Percentiles rank a stretch among this genome's conserved stretches.
Conservation (phyloP, 1,284 basidiomycete genomes). For the Tetrapyrgos nigripes region DNA sequence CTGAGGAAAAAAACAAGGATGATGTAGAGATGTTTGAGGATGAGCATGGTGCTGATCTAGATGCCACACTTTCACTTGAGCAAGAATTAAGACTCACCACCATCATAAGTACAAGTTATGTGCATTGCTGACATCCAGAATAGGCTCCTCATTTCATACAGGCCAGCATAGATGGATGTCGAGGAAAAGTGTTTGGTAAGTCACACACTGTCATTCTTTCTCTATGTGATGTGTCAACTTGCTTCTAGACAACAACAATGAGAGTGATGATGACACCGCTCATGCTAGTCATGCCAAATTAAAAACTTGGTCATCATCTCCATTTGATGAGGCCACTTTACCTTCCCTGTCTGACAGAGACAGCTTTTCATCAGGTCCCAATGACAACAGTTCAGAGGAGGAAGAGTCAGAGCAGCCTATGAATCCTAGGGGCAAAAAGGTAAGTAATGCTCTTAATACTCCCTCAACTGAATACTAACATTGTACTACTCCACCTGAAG, state of each 20-base stretch:
- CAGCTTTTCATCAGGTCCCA: neutral
- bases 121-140: too few relatives aligned
- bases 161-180: neutral
- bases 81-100: neutral
- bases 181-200: too few relatives aligned
- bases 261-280: too few relatives aligned
- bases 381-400: neutral
- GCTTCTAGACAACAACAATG: too few relatives aligned
- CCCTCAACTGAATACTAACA: too few relatives aligned
- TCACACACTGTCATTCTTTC: neutral
- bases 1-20: neutral
- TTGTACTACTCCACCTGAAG: neutral
- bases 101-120: too few relatives aligned
- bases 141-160: neutral
- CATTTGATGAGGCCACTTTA: neutral
- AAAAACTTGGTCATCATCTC: too few relatives aligned
- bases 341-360: neutral
- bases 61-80: neutral
- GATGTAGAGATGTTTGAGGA: too few relatives aligned
- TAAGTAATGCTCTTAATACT: neutral
- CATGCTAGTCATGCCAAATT: too few relatives aligned
- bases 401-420: neutral
- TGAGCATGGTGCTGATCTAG: neutral
- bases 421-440: neutral
- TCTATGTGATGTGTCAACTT: neutral